phyloP scores from a whole-genome alignment of 2,329 filamentous ascomycete species.

The Ophiostoma sp. region DNA sequence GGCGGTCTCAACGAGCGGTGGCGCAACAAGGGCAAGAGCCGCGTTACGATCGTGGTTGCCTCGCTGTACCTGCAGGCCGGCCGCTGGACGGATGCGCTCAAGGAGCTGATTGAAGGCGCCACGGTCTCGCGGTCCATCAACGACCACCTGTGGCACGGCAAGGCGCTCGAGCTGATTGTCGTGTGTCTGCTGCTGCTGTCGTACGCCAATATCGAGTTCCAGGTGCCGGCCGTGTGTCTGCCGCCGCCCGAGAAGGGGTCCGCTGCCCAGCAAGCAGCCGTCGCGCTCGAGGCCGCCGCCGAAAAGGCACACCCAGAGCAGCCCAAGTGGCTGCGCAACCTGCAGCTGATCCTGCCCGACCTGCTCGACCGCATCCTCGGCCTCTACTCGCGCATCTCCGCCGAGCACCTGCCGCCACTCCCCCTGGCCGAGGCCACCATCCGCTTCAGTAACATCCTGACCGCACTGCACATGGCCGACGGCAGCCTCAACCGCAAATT shows the following conservation, averaged over 20 bases:
- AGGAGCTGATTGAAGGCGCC: conserved; percentile 75
- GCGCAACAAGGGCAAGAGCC: conserved; percentile 73
- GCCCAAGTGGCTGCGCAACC: conserved; percentile 49
- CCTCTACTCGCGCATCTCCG: conserved; percentile 65
- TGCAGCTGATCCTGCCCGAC: conserved; percentile 62
- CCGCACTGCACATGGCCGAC: conserved; percentile 59
- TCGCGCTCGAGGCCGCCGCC: conserved; percentile 35
- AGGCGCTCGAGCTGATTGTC: conserved; percentile 82
- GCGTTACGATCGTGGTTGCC: conserved; percentile 73
- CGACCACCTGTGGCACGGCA: conserved; percentile 96
- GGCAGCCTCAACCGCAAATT: conserved; percentile 58
- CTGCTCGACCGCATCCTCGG: conserved; percentile 68
- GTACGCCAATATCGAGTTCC: conserved; percentile 79
- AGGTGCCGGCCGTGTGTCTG: conserved; percentile 57
- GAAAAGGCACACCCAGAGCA: conserved; percentile 43
- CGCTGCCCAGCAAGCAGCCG: conserved; percentile 30
- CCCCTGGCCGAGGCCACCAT: conserved; percentile 69
- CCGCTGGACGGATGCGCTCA: conserved; percentile 81
- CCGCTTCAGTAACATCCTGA: conserved; percentile 64
- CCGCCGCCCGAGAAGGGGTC: conserved; percentile 46
- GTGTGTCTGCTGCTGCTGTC: conserved; percentile 77
- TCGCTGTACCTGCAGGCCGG: conserved; percentile 85
- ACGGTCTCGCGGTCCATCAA: conserved; percentile 70
- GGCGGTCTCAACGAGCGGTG: conserved; percentile 69
- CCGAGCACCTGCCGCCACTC: conserved; percentile 65